Base-by-base conservation (phyloP, 1,284 basidiomycete genomes). In the Rhodotorula sp. region DNA sequence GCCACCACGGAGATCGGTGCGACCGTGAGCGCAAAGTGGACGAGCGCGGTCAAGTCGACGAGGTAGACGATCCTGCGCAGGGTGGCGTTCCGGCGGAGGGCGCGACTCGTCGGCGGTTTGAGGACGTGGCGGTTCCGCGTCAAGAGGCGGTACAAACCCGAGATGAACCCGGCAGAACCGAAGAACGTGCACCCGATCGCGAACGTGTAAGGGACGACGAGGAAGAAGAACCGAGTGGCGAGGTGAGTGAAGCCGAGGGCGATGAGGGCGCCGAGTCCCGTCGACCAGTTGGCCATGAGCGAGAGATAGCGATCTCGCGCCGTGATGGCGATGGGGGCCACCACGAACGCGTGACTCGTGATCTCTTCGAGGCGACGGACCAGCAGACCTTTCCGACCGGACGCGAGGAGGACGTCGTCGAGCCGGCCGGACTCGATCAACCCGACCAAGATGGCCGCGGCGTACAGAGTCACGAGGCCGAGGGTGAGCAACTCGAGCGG, bases 61-160 rank as follows among this genome's bases (percentile, higher is more conserved):
- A 56, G 54, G 54, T 56, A 56, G 54, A 56, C 54, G n/a, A 56
- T 8, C 23, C 54, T n/a, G 54, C 54, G 54, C n/a, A 56, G 26
- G n/a, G 54, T 29, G 54, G 54, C 26, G 12, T 26, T 56, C 26
- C 54, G 54, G 3, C 54, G 54, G 23, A 56, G 23, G 23, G 54
- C 54, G 54, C 54, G 54, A 15, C 15, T 15, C 8, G n/a, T 29
- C 54, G 54, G 54, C n/a, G 54, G 23, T 29, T 26, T n/a, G 6
- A 56, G 26, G 26, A 26, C 54, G 7, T 7, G n/a, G 8, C 29
- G n/a, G n/a, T 26, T n/a, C 26, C n/a, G n/a, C 12, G 54, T 56
- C n/a, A 29, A 16, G 26, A 56, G 54, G n/a, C 26, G 26, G n/a
- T 56, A 56, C 23, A 56, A 18, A 7, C 54, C 54, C n/a, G 54